Base-by-base conservation (phyloP, 2,329 filamentous ascomycete genomes). In the Coleophoma cylindrospora region DNA sequence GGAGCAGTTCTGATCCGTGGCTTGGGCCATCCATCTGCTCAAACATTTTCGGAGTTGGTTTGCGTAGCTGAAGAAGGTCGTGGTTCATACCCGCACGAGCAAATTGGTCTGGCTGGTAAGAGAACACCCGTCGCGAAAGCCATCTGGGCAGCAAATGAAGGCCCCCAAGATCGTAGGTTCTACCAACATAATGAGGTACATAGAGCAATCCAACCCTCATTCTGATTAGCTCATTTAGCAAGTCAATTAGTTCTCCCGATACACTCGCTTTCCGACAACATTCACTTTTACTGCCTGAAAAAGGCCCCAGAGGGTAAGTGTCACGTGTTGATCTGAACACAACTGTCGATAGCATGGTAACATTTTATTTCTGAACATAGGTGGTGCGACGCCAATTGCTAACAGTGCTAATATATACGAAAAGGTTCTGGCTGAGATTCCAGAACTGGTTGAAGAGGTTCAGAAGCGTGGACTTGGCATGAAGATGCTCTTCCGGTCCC, bases 401-500 rank as follows among this genome's bases (percentile, higher is more conserved):
- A 27, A 45, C 19, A 45, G 43, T 12, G 43, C 33, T 3, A 22
- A 45, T n/a, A 32, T 45, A 27, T 45, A 45, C 15, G 43, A 45
- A 15, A 27, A 33, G 17, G 32, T 45, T 17, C 43, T 34, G 17
- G 43, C 32, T 4, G 43, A 34, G 27, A 45, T 45, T 7, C 43
- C 43, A 15, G 43, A 45, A 12, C 43, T 45, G 15, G 43, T 45
- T 13, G 43, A 34, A 34, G 43, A 45, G 21, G 43, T 45, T 2
- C 9, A 22, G 21, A 45, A 45, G 15, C 43, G 43, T 17, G 43
- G 43, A 17, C 17, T 45, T 6, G 43, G 32, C 4, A 34, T 45
- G 43, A 45, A 45, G 33, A 45, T 45, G 43, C 15, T 45, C 17
- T 45, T 45, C 33, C 43, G n/a, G 36, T 27, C 43, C 17, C 43